phyloP scores from a whole-genome alignment of 1,284 basidiomycete species.

The Vanrija pseudolonga region DNA sequence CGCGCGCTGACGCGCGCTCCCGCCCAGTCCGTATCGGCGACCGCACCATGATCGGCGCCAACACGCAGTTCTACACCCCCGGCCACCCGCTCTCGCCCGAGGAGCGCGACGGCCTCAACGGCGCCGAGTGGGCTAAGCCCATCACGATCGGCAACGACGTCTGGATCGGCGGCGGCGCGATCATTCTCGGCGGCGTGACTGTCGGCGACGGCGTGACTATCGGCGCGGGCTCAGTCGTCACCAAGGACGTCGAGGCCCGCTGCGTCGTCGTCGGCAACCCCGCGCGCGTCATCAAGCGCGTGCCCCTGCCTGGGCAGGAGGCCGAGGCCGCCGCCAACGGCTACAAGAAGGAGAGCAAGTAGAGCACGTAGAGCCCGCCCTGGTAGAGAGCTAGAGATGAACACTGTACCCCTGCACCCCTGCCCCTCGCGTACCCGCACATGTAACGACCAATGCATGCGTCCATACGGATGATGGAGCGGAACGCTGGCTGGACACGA shows the following conservation, averaged over 20 bases:
- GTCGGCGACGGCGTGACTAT: constrained; percentile 53
- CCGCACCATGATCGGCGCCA: constrained; percentile 48
- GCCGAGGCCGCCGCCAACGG: neutral
- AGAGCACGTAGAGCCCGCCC: no score
- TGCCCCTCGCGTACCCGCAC: no score
- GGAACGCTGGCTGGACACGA: no score
- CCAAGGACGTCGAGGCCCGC: constrained; percentile 49
- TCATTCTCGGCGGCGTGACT: constrained; percentile 51
- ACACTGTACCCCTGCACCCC: no score
- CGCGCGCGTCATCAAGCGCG: constrained; percentile 49
- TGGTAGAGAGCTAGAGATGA: no score
- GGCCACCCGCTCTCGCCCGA: constrained; percentile 50
- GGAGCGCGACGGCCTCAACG: constrained; percentile 37
- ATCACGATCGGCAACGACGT: constrained; percentile 50
- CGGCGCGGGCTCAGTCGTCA: constrained; percentile 53
- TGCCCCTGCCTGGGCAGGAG: constrained; percentile 30
- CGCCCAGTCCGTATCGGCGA: constrained; percentile 42
- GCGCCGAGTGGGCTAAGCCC: constrained; percentile 46
- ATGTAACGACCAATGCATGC: no score
- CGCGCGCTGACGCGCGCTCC: neutral
- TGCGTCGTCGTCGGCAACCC: constrained; percentile 53
- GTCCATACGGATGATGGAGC: no score
- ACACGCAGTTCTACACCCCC: constrained; percentile 47
- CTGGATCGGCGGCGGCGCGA: constrained; percentile 52
- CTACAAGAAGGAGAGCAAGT: no score